Percentiles rank a stretch among this genome's conserved stretches.
Conservation (phyloP, 2,329 filamentous ascomycete genomes). For the Monosporascus sp. region DNA sequence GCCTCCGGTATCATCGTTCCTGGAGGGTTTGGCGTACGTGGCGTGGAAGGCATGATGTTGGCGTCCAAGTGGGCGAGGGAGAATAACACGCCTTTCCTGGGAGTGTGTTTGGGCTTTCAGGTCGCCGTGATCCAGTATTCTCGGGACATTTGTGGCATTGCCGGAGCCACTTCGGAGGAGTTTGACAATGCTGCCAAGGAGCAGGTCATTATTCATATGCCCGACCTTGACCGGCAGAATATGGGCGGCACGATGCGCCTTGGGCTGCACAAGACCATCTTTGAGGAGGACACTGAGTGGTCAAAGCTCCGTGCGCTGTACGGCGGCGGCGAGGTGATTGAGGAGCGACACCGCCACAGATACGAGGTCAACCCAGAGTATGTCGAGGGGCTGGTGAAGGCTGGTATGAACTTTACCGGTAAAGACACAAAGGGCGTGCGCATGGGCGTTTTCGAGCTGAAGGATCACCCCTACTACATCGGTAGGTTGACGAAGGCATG, state of each 20-base stretch:
- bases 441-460: constrained; percentile 79
- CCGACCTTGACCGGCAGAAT: constrained; percentile 56
- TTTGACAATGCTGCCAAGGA: constrained; percentile 52
- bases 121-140: constrained; percentile 87
- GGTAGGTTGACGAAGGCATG: constrained; percentile 7
- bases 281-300: constrained; percentile 73
- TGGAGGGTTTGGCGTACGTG: constrained; percentile 75
- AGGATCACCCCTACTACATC: constrained; percentile 79
- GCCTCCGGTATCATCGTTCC: constrained; percentile 64
- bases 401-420: constrained; percentile 69
- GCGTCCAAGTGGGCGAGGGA: constrained; percentile 83
- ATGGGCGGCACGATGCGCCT: constrained; percentile 86
- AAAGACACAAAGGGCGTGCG: constrained; percentile 73
- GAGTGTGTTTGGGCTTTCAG: constrained; percentile 90
- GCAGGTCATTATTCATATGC: constrained; percentile 84
- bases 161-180: constrained; percentile 51
- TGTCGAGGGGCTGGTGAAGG: constrained; percentile 60
- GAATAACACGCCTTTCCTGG: constrained; percentile 75
- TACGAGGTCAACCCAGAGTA: constrained; percentile 86
- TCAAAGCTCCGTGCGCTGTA: constrained; percentile 72
- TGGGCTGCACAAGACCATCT: constrained; percentile 66
- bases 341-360: constrained; percentile 79
- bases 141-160: constrained; percentile 64
- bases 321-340: constrained; percentile 47
- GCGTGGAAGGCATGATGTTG: constrained; percentile 84